Conservation (phyloP, 2,329 filamentous ascomycete species). For the Fusarium citri region DNA sequence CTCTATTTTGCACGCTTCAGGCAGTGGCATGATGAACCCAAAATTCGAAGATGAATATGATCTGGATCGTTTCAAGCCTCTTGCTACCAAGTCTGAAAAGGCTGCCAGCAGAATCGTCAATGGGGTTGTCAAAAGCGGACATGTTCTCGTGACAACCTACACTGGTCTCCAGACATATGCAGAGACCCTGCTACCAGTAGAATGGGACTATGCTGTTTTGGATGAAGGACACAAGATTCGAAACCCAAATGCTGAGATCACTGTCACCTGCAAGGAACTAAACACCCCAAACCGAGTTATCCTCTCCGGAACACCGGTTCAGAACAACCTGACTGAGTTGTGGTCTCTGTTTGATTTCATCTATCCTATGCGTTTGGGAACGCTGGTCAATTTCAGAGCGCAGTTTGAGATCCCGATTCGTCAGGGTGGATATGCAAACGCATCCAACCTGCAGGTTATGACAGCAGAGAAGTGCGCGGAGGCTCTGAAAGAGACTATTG, state of each 20-base stretch:
- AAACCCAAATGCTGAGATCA: slow-evolving; percentile 95
- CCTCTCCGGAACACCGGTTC: slow-evolving; percentile 95
- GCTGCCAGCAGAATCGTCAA: slow-evolving; percentile 85
- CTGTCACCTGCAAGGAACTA: slow-evolving; percentile 93
- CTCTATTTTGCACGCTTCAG: slow-evolving; percentile 93
- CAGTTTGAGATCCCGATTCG: slow-evolving; percentile 96
- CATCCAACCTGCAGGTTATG: slow-evolving; percentile 92
- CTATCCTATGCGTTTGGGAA: slow-evolving; percentile 94
- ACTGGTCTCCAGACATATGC: slow-evolving; percentile 94
- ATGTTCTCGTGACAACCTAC: slow-evolving; percentile 96
- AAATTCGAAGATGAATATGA: slow-evolving; percentile 67
- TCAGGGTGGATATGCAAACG: slow-evolving; percentile 93
- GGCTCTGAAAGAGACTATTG: slow-evolving; percentile 92
- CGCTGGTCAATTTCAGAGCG: slow-evolving; percentile 87
- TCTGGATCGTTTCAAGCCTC: slow-evolving; percentile 56
- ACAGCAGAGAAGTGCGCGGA: slow-evolving; percentile 95
- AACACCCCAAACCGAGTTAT: slow-evolving; percentile 92
- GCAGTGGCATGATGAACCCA: slow-evolving; percentile 96
- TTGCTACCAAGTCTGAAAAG: slow-evolving; percentile 55
- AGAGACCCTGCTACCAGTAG: slow-evolving; percentile 80
- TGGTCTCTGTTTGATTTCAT: slow-evolving; percentile 99
- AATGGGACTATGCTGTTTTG: slow-evolving; percentile 94
- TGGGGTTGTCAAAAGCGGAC: slow-evolving; percentile 83
- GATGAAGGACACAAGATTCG: slow-evolving; percentile 99
- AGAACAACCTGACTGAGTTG: slow-evolving; percentile 93